Evolutionary conservation across 1,139 yeast species (phyloP), one percentile per base, ranked within the genome.

Genomic region (Yamadazyma mexicana): DNA sequence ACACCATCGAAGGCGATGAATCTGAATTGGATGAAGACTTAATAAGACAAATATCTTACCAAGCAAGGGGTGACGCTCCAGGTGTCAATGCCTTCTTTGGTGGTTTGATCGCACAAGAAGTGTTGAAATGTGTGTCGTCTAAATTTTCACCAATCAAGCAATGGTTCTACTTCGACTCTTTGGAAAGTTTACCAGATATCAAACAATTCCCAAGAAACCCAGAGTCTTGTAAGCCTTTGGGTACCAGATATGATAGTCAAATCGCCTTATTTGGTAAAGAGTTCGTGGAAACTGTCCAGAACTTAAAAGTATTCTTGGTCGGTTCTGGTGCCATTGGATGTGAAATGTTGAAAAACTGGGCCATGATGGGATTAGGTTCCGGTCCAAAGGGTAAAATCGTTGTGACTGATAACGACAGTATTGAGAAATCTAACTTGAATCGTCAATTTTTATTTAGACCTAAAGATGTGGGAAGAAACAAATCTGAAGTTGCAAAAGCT

Each of bases 261-360:
- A 85, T 89, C 55, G 97, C 98, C 4, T 96, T 92, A 2, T 89
- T 89, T 54, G 99, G 99, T 47, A 62, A 76, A 42, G 78, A 79
- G 31, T 88, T 79, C 67, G 92, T 87, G 56, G 79, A 84, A 53
- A 71, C 69, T 37, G 66, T 92, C 45, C 79, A 87, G 33, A 87
- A 91, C 61, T 69, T 87, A 49, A 84, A 79, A 57, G 88, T 91
- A 4, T 92, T 92, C 62, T 72, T 92, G 50, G 98, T 92, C 31
- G 99, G 99, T 37, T 81, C 98, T 2, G 99, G 99, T 59, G 99
- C 99, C 29, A 92, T 92, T 72, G 99, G 99, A 35, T 92, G 99
- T 69, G 99, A 92, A 68, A 92, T 94, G 94, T 75, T 92, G 57
- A 92, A 92, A 66, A 91, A 89, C 59, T 92, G 98, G 98, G 97